Percentiles rank a stretch among this genome's conserved stretches.
These are phyloP conservation scores for Fistulina hepatica DNA, from an alignment of 1,284 basidiomycete genomes.

Conservation along the genomic window DNA sequence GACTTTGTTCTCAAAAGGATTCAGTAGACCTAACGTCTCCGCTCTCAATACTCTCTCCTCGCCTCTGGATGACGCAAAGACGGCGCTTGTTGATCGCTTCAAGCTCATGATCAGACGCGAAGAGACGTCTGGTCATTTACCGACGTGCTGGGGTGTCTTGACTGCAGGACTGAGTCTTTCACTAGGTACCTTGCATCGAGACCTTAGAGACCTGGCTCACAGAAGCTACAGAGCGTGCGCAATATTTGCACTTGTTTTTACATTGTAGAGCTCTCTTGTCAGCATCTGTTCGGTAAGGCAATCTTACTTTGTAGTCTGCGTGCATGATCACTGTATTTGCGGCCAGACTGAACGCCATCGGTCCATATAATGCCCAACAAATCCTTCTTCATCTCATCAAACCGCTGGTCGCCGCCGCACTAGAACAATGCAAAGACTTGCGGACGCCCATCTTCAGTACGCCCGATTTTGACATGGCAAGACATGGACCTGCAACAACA, in stretches of 20 bases:
- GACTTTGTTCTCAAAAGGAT: slow-evolving; percentile 77
- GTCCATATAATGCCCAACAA: slow-evolving; percentile 90
- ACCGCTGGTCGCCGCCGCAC: slow-evolving; percentile 49
- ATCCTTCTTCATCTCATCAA: slow-evolving; percentile 67
- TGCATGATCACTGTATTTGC: too few species aligned
- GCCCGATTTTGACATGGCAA: slow-evolving; percentile 29
- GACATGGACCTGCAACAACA: slow-evolving; percentile 67
- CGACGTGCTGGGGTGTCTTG: slow-evolving; percentile 83
- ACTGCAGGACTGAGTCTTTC: slow-evolving; percentile 68
- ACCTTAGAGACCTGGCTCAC: slow-evolving; percentile 5
- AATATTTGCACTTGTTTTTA: slow-evolving; percentile 85
- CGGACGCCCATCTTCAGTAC: slow-evolving; percentile 34
- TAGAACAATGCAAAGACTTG: slow-evolving; percentile 32
- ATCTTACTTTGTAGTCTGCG: too few species aligned
- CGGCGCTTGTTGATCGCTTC: slow-evolving; percentile 48
- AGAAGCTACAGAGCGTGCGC: slow-evolving; percentile 46
- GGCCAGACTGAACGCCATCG: slow-evolving; percentile 84
- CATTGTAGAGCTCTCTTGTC: slow-evolving; percentile 86
- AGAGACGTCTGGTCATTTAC: slow-evolving; percentile 70
- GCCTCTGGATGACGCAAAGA: slow-evolving; percentile 14
- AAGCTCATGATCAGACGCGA: slow-evolving; percentile 59
- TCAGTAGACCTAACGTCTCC: slow-evolving; percentile 41
- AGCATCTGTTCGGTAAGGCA: too few species aligned
- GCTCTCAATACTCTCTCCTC: slow-evolving; percentile 19
- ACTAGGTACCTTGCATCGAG: slow-evolving; percentile 40